Base-by-base conservation (phyloP, 345 rosid genomes). In the Hibiscus tridactylites region DNA sequence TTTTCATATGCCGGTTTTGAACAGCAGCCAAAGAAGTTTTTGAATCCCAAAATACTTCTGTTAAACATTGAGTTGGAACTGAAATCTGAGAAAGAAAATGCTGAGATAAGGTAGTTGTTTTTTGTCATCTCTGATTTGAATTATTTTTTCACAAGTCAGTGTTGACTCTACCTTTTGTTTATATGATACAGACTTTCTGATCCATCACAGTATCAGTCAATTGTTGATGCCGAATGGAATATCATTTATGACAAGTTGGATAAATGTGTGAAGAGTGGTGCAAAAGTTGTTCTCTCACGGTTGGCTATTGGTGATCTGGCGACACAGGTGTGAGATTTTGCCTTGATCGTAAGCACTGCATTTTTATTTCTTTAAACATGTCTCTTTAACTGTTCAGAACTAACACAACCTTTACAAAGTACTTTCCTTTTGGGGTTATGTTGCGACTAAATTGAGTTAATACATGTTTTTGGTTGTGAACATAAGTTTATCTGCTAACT, bases 151-250 rank as follows among this genome's bases (percentile, higher is more conserved):
- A 19, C 44, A 60, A 71, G 17, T 54, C 67, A 50, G 24, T 50
- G 33, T 74, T 82, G 49, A 71, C 62, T 39, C 61, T 68, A 61
- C 42, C 72, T 71, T 68, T 46, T 54, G 52, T 21, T 21, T 65
- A n/a, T 71, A 53, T 73, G 61, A 46, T 69, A 72, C 87, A 96
- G 99, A 79, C 85, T 96, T 74, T 84, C 97, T 70, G 97, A 96
- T 87, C 99, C 99, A 75, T 85, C 91, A 19, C 91, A 92, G 71
- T 92, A 96, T 75, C 99, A 96, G 78, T 96, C 99, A 72, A 96
- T 96, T 78, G 99, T 96, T 80, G 99, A 96, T 84, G 99, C 99
- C 12, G 99, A 96, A 73, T 96, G 99, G 99, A 96, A 92, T 86
- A 96, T 96, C 71, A 96, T 96, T 68, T 96, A 96, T 78, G 97